phyloP scores from a whole-genome alignment of 2,329 filamentous ascomycete species.

The Neopestalotiopsis sp. region DNA sequence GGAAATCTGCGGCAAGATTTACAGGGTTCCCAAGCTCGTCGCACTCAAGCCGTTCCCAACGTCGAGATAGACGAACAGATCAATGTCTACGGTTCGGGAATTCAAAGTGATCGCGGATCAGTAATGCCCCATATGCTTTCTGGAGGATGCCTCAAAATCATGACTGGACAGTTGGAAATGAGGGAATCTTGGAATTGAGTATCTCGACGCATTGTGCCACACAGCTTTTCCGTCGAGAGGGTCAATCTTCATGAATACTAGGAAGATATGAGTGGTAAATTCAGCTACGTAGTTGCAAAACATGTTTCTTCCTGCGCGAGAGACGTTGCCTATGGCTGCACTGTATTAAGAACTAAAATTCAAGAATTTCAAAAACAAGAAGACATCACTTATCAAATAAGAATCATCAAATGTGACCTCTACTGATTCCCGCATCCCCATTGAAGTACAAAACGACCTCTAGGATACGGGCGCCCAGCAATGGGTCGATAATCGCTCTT shows the following conservation, averaged over 20 bases:
- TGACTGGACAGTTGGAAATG: background rate
- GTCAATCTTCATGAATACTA: background rate
- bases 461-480: slow-evolving; percentile 63
- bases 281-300: background rate
- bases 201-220: background rate
- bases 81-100: background rate
- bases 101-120: background rate
- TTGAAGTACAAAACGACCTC: slow-evolving; percentile 59
- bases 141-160: background rate
- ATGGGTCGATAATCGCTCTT: slow-evolving; percentile 54
- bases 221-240: background rate
- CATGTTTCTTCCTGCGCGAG: background rate
- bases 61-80: background rate
- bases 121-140: background rate
- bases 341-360: background rate
- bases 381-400: too few relatives aligned
- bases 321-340: background rate
- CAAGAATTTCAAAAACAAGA: background rate
- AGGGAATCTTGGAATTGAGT: background rate
- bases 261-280: background rate
- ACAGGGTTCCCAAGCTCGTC: slow-evolving; percentile 4
- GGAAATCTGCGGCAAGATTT: slow-evolving; percentile 16
- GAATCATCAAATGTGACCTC: slow-evolving; percentile 53
- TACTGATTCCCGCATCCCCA: slow-evolving; percentile 64
- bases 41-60: slow-evolving; percentile 11